Evolutionary conservation across 2,329 filamentous ascomycete genomes (phyloP).

Genomic region (Fusarium tanahbumbuense): DNA sequence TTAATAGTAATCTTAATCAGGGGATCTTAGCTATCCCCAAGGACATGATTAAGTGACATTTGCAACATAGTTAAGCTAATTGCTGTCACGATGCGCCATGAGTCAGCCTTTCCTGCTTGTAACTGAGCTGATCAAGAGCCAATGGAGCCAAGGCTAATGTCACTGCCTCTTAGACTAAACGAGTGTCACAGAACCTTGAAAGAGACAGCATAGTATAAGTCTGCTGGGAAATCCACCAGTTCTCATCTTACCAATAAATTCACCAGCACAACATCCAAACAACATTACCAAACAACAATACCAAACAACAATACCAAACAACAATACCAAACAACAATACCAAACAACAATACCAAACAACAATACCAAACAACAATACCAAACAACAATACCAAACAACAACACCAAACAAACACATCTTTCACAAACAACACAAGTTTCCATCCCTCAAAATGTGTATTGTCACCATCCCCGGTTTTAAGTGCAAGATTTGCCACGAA

Average conservation of each 20-base stretch:
- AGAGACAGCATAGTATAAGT: neutral
- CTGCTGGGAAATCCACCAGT: neutral
- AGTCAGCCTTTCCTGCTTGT: neutral
- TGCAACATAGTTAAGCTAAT: neutral
- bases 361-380: neutral
- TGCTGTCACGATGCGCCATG: too few species aligned
- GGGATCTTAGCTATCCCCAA: neutral
- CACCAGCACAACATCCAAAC: neutral
- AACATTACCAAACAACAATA: neutral
- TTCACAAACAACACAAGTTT: neutral
- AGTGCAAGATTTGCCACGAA: neutral
- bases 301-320: neutral
- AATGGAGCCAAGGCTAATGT: accelerated
- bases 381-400: neutral
- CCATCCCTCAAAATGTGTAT: neutral
- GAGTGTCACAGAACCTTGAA: neutral
- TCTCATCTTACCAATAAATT: neutral
- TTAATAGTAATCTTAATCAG: neutral
- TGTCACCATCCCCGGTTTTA: neutral
- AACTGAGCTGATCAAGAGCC: neutral
- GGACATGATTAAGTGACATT: neutral
- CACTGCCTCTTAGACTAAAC: neutral
- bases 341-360: neutral
- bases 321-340: neutral
- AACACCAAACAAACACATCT: neutral